These are phyloP conservation scores for Thalassiosira hispida DNA, from an alignment of 352 stramenopile genomes.

Conservation along the genomic window DNA sequence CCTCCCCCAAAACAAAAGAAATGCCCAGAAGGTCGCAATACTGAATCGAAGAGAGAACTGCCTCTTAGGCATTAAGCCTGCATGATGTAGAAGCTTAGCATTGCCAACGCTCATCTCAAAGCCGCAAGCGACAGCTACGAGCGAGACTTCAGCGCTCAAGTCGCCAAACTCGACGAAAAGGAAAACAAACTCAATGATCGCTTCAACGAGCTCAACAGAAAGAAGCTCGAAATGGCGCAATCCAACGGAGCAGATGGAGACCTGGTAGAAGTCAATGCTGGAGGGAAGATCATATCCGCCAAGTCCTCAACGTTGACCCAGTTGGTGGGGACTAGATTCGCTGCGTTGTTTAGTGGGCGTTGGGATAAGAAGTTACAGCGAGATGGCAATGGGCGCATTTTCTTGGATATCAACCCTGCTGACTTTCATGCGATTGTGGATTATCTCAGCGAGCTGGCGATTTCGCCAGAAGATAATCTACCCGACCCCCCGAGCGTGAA, in stretches of 20 bases:
- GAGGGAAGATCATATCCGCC: conserved; percentile 13
- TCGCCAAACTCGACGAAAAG: neutral
- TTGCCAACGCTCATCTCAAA: conserved; percentile 3
- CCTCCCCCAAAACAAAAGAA: too few species aligned
- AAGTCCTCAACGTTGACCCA: conserved; percentile 14
- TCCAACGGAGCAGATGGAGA: neutral
- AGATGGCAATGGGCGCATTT: conserved; percentile 18
- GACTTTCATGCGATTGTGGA: conserved; percentile 14
- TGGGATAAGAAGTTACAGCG: conserved; percentile 23
- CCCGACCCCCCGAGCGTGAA: neutral
- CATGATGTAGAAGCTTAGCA: conserved; percentile 15
- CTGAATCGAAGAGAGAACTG: too few species aligned
- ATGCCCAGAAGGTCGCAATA: too few species aligned
- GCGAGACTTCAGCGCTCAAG: neutral
- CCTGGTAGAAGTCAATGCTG: conserved; percentile 22
- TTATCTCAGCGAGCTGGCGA: conserved; percentile 13
- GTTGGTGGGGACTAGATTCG: conserved; percentile 9
- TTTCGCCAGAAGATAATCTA: neutral
- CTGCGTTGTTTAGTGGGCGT: conserved; percentile 17
- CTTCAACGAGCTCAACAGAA: neutral
- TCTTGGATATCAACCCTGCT: conserved; percentile 17
- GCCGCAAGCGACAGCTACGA: neutral
- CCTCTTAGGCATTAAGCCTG: too few species aligned
- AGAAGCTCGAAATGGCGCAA: neutral
- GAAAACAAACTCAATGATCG: conserved; percentile 14